A percentile compares a stretch with the other conserved stretches of the same genome.
Conservation (phyloP, 2,329 filamentous ascomycete species). For the Salinomyces thailandicus region DNA sequence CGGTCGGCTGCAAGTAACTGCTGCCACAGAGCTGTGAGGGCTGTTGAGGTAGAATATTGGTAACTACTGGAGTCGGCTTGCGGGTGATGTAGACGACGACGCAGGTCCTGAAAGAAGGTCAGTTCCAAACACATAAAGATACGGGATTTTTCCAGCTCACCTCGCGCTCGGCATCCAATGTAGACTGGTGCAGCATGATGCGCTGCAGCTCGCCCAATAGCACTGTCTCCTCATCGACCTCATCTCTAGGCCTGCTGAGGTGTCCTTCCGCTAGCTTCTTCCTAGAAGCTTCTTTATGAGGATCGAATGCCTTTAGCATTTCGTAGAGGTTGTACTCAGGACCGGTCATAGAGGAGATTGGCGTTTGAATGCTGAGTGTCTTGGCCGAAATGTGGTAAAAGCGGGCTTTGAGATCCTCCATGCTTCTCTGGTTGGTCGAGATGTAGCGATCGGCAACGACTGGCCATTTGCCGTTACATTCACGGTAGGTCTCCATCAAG, state of each 20-base stretch:
- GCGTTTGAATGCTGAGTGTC: constrained; percentile 70
- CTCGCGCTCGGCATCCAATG: constrained; percentile 75
- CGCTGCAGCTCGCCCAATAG: constrained; percentile 83
- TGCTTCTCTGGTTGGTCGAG: constrained; percentile 42
- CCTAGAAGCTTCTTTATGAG: constrained; percentile 63
- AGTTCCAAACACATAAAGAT: background rate
- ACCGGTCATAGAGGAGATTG: constrained; percentile 75
- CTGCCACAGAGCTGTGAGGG: constrained; percentile 68
- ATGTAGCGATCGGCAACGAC: constrained; percentile 81
- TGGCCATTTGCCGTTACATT: constrained; percentile 83
- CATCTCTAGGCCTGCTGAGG: constrained; percentile 69
- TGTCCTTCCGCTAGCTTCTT: constrained; percentile 78
- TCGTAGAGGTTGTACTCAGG: constrained; percentile 75
- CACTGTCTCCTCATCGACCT: constrained; percentile 85
- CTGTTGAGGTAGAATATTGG: constrained; percentile 67
- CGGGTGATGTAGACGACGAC: constrained; percentile 70
- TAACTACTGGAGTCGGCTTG: constrained; percentile 45
- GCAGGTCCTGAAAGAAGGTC: constrained; percentile 50
- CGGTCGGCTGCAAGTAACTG: constrained; percentile 76
- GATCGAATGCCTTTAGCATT: constrained; percentile 76
- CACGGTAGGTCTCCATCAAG: constrained; percentile 60
- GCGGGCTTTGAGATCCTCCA: constrained; percentile 84
- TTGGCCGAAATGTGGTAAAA: constrained; percentile 81
- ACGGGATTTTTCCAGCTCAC: constrained; percentile 28
- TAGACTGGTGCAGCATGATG: constrained; percentile 76